These are phyloP conservation scores for Clarireedia monteithiana DNA, from an alignment of 2,329 filamentous ascomycete genomes.

Conservation along the genomic window DNA sequence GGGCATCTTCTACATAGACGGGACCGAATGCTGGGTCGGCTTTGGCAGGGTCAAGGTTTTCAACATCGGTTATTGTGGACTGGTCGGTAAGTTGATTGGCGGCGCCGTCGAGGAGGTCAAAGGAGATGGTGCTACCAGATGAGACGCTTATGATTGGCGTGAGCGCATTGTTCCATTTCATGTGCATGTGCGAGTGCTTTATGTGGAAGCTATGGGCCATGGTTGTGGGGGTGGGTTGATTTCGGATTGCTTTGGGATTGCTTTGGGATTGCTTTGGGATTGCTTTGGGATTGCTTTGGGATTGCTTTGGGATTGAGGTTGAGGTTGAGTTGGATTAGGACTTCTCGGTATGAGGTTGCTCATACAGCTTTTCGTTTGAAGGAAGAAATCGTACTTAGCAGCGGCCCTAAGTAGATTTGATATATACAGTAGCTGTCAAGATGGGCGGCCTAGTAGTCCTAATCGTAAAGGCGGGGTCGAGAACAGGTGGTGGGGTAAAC, in stretches of 20 bases:
- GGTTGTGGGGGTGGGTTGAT: not conserved
- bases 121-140: conserved; percentile 40
- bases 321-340: no score
- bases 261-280: not conserved
- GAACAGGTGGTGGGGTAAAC: no score
- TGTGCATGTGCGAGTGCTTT: conserved; percentile 29
- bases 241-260: not conserved
- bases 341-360: not conserved
- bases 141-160: conserved; percentile 38
- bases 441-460: no score
- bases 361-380: no score
- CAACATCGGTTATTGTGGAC: conserved; percentile 34
- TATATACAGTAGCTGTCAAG: no score
- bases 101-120: conserved; percentile 42
- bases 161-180: conserved; percentile 42
- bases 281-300: not conserved
- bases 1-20: conserved; percentile 39
- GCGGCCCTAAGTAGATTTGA: no score
- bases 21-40: conserved; percentile 43
- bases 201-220: conserved; percentile 18
- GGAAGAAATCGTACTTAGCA: no score
- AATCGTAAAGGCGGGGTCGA: no score
- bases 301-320: not conserved
- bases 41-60: conserved; percentile 30
- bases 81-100: conserved; percentile 40